Base-by-base conservation (phyloP, 148 eudicot genomes). In the Nepenthes mirabilis region DNA sequence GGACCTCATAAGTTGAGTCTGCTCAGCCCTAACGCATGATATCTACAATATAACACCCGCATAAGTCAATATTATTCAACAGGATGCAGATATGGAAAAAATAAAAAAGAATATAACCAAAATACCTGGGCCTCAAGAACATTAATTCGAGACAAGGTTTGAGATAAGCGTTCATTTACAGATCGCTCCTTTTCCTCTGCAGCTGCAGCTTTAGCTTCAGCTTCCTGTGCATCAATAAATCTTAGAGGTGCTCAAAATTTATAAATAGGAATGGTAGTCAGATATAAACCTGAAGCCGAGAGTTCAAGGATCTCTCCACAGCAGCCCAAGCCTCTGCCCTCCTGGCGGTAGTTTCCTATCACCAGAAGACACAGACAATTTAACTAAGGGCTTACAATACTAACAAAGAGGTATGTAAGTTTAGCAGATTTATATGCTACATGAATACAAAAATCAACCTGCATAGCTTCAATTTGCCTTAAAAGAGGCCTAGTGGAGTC, bases 111-210 rank as follows among this genome's bases (percentile, higher is more conserved):
- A 23, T 23, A 33, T 1, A 56, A 51, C 69, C 64, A 43, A 34
- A 43, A 68, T 52, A 93, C 98, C 95, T 93, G 98, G 65, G 98
- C 96, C 73, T 93, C 98, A 47, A 93, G 96, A 73, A 93, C 98
- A 76, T 88, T 86, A 40, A 88, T 72, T 61, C 98, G 83, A 62
- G 98, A 93, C 55, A 93, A 80, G 45, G 98, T 93, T 80, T 93
- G 96, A 43, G 91, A 88, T 63, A 93, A 76, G 14, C 96, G 88
- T 68, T 88, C 96, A 75, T 82, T 86, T 35, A 93, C 75, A 57
- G 96, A 93, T 51, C 91, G 82, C 72, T 88, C 95, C 76, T 80
- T 93, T 79, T 93, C 98, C 78, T 93, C 96, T 1, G 96, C 85
- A 55, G 80, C 64, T 47, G 91, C 95, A 75, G 96, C 88, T 75